A percentile compares a stretch with the other conserved stretches of the same genome.
Evolutionary conservation across 495 filamentous ascomycete species (phyloP).

Genomic region (Trichoderma gamsii): DNA sequence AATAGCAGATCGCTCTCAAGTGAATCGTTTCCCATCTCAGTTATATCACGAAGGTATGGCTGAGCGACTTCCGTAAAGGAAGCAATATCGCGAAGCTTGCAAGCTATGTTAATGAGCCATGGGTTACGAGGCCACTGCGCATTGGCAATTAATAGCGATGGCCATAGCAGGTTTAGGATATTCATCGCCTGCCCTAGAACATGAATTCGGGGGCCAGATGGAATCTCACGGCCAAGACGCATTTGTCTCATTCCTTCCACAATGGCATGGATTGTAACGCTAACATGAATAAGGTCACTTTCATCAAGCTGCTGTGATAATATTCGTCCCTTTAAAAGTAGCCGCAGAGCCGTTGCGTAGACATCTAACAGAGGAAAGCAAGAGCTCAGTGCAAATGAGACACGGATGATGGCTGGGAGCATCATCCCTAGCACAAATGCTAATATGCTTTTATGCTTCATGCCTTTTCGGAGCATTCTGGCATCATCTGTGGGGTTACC

Average conservation of each 20-base stretch:
- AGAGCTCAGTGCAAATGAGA: slow-evolving; percentile 19
- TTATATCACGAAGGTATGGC: not conserved
- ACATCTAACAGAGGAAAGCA: slow-evolving; percentile 37
- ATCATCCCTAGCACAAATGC: slow-evolving; percentile 39
- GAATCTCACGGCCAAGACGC: not conserved
- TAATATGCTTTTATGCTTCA: slow-evolving; percentile 34
- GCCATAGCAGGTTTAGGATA: slow-evolving; percentile 12
- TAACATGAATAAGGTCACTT: not conserved
- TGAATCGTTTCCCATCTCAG: not conserved
- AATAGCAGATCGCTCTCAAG: not conserved
- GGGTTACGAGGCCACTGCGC: not conserved
- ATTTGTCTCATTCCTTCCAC: not conserved
- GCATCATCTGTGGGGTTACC: slow-evolving; percentile 33
- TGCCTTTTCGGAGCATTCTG: slow-evolving; percentile 35
- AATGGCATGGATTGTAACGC: not conserved
- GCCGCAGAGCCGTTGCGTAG: slow-evolving; percentile 26
- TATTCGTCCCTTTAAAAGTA: not conserved
- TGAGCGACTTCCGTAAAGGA: not conserved
- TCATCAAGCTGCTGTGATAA: not conserved
- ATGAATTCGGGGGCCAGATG: not conserved
- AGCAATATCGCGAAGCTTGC: not conserved
- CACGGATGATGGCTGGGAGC: slow-evolving; percentile 37
- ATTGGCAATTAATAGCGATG: not conserved
- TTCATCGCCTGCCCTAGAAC: not conserved
- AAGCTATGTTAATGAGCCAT: not conserved